Evolutionary conservation across 495 filamentous ascomycete genomes (phyloP).

Genomic region (Penicillium nucicola): DNA sequence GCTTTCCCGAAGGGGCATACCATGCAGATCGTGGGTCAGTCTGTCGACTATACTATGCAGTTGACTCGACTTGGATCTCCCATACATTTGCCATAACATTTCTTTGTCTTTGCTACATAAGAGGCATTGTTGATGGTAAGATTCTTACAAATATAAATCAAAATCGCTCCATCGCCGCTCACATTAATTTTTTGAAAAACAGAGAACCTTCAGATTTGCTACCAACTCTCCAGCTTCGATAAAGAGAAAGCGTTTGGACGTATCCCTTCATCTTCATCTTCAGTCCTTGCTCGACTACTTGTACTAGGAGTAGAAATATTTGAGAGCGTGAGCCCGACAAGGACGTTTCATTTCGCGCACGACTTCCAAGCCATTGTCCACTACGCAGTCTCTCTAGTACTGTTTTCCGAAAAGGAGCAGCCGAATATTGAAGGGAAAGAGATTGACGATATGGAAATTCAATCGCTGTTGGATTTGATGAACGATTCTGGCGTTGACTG

Average conservation of each 20-base stretch:
- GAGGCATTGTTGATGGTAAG: slow-evolving; percentile 15
- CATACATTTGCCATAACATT: slow-evolving; percentile 20
- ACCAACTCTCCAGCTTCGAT: too few species aligned
- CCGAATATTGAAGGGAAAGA: not conserved
- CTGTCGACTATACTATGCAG: slow-evolving; percentile 12
- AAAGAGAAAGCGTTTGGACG: not conserved
- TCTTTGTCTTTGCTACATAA: slow-evolving; percentile 13
- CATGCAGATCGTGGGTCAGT: slow-evolving; percentile 9
- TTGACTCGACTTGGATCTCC: slow-evolving; percentile 21
- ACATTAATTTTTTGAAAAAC: not conserved
- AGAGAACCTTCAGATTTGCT: slow-evolving; percentile 9
- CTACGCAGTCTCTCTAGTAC: slow-evolving; percentile 15
- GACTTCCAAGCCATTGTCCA: slow-evolving; percentile 20
- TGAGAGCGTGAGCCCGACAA: slow-evolving; percentile 9
- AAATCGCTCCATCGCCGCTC: too few species aligned
- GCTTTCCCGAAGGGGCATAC: slow-evolving; percentile 10
- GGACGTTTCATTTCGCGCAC: slow-evolving; percentile 13
- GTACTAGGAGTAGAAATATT: slow-evolving; percentile 14
- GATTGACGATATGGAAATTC: slow-evolving; percentile 11
- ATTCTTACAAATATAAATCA: not conserved
- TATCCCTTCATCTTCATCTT: slow-evolving; percentile 4
- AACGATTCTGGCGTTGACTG: slow-evolving; percentile 20
- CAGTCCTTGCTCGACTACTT: slow-evolving; percentile 12
- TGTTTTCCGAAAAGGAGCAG: not conserved
- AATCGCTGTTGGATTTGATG: slow-evolving; percentile 15